These are phyloP conservation scores for Exutisphaerella laricina DNA, from an alignment of 2,329 filamentous ascomycete genomes.

Conservation along the genomic window DNA sequence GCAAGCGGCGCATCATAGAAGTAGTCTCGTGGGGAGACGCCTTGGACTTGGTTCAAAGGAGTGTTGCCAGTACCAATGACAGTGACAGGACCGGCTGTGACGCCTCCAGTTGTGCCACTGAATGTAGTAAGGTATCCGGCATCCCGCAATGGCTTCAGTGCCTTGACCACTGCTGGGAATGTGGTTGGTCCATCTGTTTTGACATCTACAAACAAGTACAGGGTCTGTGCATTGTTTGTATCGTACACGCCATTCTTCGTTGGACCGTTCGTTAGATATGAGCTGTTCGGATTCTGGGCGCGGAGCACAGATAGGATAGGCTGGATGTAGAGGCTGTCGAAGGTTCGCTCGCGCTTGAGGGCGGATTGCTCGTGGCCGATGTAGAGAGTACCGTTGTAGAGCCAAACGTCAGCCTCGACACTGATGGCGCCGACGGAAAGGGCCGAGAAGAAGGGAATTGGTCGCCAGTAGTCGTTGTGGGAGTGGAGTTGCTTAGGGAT, in stretches of 20 bases:
- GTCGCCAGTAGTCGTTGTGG: slow-evolving; percentile 57
- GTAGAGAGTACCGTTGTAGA: slow-evolving; percentile 51
- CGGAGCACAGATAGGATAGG: slow-evolving; percentile 53
- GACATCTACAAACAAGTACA: slow-evolving; percentile 60
- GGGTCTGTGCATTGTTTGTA: slow-evolving; percentile 49
- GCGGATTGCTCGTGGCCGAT: slow-evolving; percentile 53
- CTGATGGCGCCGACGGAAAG: slow-evolving; percentile 53
- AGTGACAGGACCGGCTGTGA: slow-evolving; percentile 51
- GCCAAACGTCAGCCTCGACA: slow-evolving; percentile 58
- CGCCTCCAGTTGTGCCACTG: slow-evolving; percentile 37
- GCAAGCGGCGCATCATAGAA: slow-evolving; percentile 57
- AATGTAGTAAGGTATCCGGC: slow-evolving; percentile 50
- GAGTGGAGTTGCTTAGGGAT: slow-evolving; percentile 53
- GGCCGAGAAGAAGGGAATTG: slow-evolving; percentile 46
- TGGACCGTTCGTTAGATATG: slow-evolving; percentile 41
- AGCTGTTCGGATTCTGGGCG: slow-evolving; percentile 51
- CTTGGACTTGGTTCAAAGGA: slow-evolving; percentile 42
- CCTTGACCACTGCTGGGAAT: slow-evolving; percentile 52
- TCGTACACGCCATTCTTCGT: slow-evolving; percentile 59
- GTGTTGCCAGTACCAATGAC: slow-evolving; percentile 58
- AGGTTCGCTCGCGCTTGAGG: slow-evolving; percentile 48
- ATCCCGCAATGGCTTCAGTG: slow-evolving; percentile 52
- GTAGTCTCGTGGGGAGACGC: slow-evolving; percentile 40
- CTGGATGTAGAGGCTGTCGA: slow-evolving; percentile 54
- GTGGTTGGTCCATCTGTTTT: slow-evolving; percentile 55